Conservation (phyloP, 2,329 filamentous ascomycete genomes). For the Sporothrix luriei region DNA sequence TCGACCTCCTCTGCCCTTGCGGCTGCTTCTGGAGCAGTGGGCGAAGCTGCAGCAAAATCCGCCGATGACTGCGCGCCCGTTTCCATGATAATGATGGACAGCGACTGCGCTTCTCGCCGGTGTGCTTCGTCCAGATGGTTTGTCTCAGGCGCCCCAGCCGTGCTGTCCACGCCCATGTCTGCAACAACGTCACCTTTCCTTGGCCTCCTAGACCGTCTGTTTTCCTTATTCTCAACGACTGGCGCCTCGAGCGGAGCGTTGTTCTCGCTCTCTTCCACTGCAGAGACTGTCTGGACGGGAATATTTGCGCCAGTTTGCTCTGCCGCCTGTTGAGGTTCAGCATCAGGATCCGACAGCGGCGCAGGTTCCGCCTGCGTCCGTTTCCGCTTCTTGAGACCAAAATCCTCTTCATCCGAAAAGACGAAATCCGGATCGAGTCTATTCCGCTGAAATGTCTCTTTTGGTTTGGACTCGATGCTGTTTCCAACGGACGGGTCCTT, state of each 20-base stretch:
- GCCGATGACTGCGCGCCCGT: background rate
- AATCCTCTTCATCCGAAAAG: conserved; percentile 47
- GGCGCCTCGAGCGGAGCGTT: background rate
- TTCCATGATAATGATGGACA: conserved; percentile 12
- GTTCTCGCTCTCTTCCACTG: background rate
- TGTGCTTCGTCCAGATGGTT: background rate
- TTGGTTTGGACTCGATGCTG: background rate
- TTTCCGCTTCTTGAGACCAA: conserved; percentile 20
- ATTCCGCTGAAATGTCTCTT: conserved; percentile 35
- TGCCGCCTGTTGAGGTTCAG: background rate
- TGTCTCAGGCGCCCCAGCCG: background rate
- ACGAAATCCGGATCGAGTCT: conserved; percentile 38
- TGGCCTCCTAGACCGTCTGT: background rate
- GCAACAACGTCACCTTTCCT: background rate
- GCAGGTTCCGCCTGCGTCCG: background rate
- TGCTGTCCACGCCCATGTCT: background rate
- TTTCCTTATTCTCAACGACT: background rate
- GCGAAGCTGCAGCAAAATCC: background rate
- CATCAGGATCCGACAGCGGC: background rate
- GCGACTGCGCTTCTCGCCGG: background rate
- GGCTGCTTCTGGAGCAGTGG: background rate
- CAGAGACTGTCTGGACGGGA: background rate
- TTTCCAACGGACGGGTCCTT: background rate
- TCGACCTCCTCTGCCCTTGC: background rate
- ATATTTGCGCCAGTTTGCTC: no score